Percentiles rank a stretch among this genome's conserved stretches.
Evolutionary conservation across 2,329 filamentous ascomycete species (phyloP).

Genomic region (Cladosporium oxysporum): DNA sequence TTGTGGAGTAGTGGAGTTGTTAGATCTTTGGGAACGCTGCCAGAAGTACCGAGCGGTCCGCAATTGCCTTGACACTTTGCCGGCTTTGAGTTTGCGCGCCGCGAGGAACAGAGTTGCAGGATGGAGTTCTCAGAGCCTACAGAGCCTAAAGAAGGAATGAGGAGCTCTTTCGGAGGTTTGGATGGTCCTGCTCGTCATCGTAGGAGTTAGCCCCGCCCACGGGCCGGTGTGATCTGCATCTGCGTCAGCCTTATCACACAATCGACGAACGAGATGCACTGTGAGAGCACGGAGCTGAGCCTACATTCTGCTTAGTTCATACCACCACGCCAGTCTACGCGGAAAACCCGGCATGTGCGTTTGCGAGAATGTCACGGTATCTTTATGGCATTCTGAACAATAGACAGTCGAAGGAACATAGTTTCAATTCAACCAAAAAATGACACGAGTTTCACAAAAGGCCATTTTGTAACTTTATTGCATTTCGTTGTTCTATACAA

Average conservation of each 20-base stretch:
- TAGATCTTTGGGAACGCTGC: slow-evolving; percentile 4
- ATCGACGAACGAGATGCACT: background rate
- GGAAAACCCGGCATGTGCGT: background rate
- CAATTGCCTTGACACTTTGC: slow-evolving; percentile 9
- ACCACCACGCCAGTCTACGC: background rate
- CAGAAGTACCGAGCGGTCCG: slow-evolving; percentile 14
- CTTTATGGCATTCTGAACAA: background rate
- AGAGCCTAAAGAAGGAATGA: background rate
- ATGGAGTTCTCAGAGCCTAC: background rate
- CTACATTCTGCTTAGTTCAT: background rate
- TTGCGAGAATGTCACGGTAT: background rate
- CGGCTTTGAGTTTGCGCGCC: background rate
- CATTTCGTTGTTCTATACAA: background rate
- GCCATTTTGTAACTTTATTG: background rate
- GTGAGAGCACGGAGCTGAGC: background rate
- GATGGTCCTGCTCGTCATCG: background rate
- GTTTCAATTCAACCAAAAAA: background rate
- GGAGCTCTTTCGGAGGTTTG: too few species aligned
- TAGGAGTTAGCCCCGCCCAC: background rate
- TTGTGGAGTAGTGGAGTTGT: background rate
- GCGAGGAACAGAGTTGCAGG: background rate
- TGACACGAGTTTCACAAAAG: background rate
- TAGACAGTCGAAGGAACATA: background rate
- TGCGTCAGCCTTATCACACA: slow-evolving; percentile 1
- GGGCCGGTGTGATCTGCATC: slow-evolving; percentile 4